These are phyloP conservation scores for Hypoxylon subgilvum DNA, from an alignment of 495 filamentous ascomycete genomes.

Conservation along the genomic window DNA sequence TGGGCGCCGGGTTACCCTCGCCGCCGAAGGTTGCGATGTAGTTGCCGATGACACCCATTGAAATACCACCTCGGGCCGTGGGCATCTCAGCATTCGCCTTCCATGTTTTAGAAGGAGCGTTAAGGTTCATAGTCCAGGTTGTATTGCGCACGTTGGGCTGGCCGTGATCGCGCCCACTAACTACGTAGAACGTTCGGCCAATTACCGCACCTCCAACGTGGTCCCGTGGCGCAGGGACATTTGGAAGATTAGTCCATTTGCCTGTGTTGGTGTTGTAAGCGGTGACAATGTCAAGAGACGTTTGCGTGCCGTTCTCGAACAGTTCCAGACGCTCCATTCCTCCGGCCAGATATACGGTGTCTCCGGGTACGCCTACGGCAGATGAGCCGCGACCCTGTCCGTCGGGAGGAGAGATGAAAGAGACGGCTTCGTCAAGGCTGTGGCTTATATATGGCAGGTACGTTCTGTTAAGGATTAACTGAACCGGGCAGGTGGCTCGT, in stretches of 20 bases:
- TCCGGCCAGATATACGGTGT: constrained; percentile 35
- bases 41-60: constrained; percentile 37
- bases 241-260: constrained; percentile 43
- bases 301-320: neutral
- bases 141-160: constrained; percentile 40
- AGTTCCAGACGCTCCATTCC: constrained; percentile 27
- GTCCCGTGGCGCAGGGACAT: constrained; percentile 46
- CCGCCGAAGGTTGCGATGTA: constrained; percentile 52
- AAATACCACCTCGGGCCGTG: constrained; percentile 43
- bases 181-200: constrained; percentile 43
- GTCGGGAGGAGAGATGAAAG: too few species aligned
- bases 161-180: constrained; percentile 45
- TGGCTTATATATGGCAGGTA: too few species aligned
- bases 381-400: constrained; percentile 32
- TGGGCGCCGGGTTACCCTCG: constrained; percentile 45
- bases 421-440: too few species aligned
- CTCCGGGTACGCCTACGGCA: constrained; percentile 33
- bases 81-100: constrained; percentile 38
- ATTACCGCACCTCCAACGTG: constrained; percentile 45
- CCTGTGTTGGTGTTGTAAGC: constrained; percentile 41
- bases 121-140: constrained; percentile 46
- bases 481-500: too few species aligned
- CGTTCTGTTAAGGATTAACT: too few species aligned
- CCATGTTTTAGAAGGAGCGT: constrained; percentile 36
- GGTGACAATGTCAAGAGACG: constrained; percentile 37